A percentile compares a stretch with the other conserved stretches of the same genome.
phyloP scores from a whole-genome alignment of 208 protist species.

The Trypanosoma scelopori region DNA sequence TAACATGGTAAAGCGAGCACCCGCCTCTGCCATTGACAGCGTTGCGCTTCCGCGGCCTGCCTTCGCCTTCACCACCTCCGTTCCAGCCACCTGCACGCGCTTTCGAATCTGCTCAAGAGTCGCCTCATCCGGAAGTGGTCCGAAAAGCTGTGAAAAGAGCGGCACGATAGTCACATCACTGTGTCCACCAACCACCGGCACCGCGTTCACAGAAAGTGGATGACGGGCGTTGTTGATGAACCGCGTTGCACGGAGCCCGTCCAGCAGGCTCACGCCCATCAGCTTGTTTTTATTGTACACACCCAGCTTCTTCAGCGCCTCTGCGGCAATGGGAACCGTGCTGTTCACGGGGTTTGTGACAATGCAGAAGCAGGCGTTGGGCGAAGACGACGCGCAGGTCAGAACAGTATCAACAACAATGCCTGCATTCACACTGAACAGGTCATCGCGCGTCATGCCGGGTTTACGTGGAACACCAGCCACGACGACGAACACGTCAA shows the following conservation, averaged over 20 bases:
- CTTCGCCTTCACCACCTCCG: constrained; percentile 97
- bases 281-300: constrained; percentile 89
- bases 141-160: constrained; percentile 81
- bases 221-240: constrained; percentile 88
- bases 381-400: constrained; percentile 78
- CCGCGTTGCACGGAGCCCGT: constrained; percentile 89
- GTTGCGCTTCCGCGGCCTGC: constrained; percentile 94
- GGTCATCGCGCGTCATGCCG: constrained; percentile 96
- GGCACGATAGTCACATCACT: constrained; percentile 95
- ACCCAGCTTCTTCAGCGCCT: constrained; percentile 90
- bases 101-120: constrained; percentile 69
- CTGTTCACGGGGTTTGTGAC: constrained; percentile 98
- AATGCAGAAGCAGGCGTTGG: constrained; percentile 91
- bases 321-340: constrained; percentile 93
- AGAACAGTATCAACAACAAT: constrained; percentile 92
- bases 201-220: constrained; percentile 41
- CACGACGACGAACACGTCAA: constrained; percentile 93
- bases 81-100: constrained; percentile 93
- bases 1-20: constrained; percentile 69
- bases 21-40: constrained; percentile 96
- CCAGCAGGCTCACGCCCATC: constrained; percentile 92
- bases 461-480: constrained; percentile 97
- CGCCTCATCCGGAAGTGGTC: constrained; percentile 54
- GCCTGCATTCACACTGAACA: constrained; percentile 96
- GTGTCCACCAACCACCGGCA: constrained; percentile 95